Base-by-base conservation (phyloP, 1,139 yeast species). In the Geotrichum macrosporum region DNA sequence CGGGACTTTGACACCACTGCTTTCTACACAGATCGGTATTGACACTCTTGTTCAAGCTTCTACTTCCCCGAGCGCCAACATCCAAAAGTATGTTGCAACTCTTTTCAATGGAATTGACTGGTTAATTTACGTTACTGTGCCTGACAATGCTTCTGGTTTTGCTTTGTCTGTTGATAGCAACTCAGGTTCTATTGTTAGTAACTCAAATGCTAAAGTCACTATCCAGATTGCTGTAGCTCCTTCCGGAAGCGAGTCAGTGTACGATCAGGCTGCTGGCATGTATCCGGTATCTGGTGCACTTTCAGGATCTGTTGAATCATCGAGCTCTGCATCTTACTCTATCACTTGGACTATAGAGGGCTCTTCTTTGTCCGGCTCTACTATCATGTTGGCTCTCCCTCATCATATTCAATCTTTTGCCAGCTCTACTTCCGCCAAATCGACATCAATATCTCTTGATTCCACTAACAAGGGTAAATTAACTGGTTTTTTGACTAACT, bases 381-480 rank as follows among this genome's bases (percentile, higher is more conserved):
- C 83, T 8, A 64, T 84, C 31, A 64, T 82, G 8, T 84, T 77
- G 64, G 85, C 86, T 3, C 71, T 82, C 42, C 89, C 92, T 21
- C 94, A 85, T 62, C 94, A 84, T 50, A 70, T 76, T 37, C 71
- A 67, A 27, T 72, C 84, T 1, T 70, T 84, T 49, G 60, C 67
- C 15, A 63, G 80, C 39, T 68, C 71, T 29, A 78, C 88, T 0
- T 72, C 81, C 21, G 76, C 83, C 46, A 83, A 81, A 68, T 92
- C 92, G 41, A 59, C 60, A 15, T 77, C 82, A 81, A 68, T 71
- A 37, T 57, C 64, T 18, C 64, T 84, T 44, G 70, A 71, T 22
- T 79, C 88, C 0, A 74, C 85, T 9, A 76, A 83, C 12, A 80
- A 80, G 68, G 94, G 94, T 42, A 58, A 57, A n/a, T 78, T 84